Evolutionary conservation across 805 yeast species (phyloP).

Genomic region (Kuraishia hungarica): DNA sequence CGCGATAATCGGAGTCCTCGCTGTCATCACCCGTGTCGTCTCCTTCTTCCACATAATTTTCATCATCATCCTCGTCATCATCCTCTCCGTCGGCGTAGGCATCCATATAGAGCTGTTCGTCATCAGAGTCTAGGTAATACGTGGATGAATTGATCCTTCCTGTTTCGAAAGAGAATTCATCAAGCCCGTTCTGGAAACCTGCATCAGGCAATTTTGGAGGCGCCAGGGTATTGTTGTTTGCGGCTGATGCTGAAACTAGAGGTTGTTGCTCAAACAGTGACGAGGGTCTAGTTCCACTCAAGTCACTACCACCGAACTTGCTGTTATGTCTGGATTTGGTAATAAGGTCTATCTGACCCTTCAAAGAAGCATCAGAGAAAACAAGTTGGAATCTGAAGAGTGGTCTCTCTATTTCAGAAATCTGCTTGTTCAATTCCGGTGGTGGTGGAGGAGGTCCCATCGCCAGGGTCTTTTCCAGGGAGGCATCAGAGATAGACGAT

Average conservation of each 20-base stretch:
- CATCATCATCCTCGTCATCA: constrained; percentile 5
- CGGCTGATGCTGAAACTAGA: background rate
- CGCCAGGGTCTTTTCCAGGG: constrained; percentile 2
- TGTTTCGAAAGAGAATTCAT: background rate
- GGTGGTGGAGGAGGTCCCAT: constrained; percentile 21
- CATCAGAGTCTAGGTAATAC: constrained; percentile 12
- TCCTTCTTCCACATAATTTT: background rate
- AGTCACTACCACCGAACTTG: background rate
- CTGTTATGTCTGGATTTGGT: background rate
- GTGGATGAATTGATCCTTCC: background rate
- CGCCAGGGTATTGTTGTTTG: background rate
- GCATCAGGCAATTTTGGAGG: background rate
- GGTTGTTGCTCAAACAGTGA: background rate
- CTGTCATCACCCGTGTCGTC: background rate
- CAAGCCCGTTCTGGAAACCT: background rate
- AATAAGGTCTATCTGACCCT: background rate
- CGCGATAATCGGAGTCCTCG: background rate
- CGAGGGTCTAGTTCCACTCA: background rate
- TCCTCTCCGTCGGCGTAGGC: constrained; percentile 6
- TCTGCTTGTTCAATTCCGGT: constrained; percentile 33
- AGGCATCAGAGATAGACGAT: constrained; percentile 1
- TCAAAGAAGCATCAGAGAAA: constrained; percentile 25
- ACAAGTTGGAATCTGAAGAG: constrained; percentile 36
- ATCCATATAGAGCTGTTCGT: background rate
- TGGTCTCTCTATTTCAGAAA: constrained; percentile 39